Evolutionary conservation across 306 rosid genomes (phyloP), one percentile per base, ranked within the genome.

Genomic region (Cicer pinnatifidum): DNA sequence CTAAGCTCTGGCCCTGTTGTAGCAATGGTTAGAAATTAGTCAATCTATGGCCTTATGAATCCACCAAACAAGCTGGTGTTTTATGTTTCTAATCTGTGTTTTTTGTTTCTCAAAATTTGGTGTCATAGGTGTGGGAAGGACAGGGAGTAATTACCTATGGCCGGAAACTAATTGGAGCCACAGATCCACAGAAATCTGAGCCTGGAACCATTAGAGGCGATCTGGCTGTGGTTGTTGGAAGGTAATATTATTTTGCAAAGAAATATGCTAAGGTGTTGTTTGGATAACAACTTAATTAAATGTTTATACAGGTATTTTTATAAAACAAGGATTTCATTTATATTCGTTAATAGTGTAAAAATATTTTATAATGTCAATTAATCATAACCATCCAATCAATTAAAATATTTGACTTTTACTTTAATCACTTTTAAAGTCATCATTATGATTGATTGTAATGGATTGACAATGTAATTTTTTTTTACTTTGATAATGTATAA

Each of bases 131-230:
- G 56, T 94, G 97, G 97, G 98, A 94, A 87, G 97, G 98, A 71
- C 89, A 91, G 71, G 98, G 96, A 72, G 96, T 94, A 75, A 91
- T 94, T 38, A 67, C 84, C 84, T 94, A 91, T 0, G 98, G 97
- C 12, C 81, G 97, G 43, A 94, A 94, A 69, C 92, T 94, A 63
- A 94, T 91, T 46, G 97, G 98, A 67, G 97, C 97, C 71, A 94
- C 97, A 8, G 98, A 94, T 82, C 98, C 98, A 17, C 97, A 94
- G 78, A 91, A 94, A 68, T 94, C 98, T 54, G 98, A 87, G 68
- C 98, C 98, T 8, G 98, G 98, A 79, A 91, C 97, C 67, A 94
- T 91, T 69, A 84, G 97, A 83, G 98, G 97, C 11, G 98, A 94
- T 83, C 84, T 94, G 35, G 98, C 97, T 41, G 96, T 94, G 62